Conservation (phyloP, 2,329 filamentous ascomycete species). For the Alternaria ventricosa region DNA sequence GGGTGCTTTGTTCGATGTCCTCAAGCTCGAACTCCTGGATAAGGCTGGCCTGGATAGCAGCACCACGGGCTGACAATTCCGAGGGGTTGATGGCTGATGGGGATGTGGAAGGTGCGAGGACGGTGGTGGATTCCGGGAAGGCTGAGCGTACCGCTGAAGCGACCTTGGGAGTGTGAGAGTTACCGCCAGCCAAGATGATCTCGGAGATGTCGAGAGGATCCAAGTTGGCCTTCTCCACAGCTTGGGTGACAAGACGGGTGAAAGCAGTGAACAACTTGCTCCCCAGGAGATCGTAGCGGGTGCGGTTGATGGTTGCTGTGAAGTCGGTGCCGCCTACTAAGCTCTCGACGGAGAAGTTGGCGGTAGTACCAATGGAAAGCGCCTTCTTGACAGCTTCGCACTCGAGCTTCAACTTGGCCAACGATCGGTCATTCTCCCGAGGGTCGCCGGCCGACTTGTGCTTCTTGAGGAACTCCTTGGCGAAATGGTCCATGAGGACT, state of each 20-base stretch:
- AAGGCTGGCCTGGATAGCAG: slow-evolving; percentile 91
- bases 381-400: slow-evolving; percentile 91
- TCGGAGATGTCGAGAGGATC: slow-evolving; percentile 94
- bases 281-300: slow-evolving; percentile 88
- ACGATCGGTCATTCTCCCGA: slow-evolving; percentile 75
- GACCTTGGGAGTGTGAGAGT: slow-evolving; percentile 91
- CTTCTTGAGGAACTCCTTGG: slow-evolving; percentile 99
- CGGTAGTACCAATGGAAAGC: slow-evolving; percentile 84
- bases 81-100: slow-evolving; percentile 87
- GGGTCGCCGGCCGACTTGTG: slow-evolving; percentile 78
- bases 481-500: slow-evolving; percentile 92
- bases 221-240: slow-evolving; percentile 88
- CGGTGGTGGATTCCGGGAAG: slow-evolving; percentile 79
- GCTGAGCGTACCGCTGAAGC: slow-evolving; percentile 78
- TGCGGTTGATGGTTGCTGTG: slow-evolving; percentile 87
- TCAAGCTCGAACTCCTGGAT: slow-evolving; percentile 93
- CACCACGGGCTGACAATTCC: slow-evolving; percentile 85
- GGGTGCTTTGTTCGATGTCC: slow-evolving; percentile 94
- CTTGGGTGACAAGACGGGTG: slow-evolving; percentile 81
- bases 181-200: slow-evolving; percentile 90
- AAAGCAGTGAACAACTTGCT: slow-evolving; percentile 89
- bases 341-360: slow-evolving; percentile 91
- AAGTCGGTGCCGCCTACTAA: slow-evolving; percentile 90
- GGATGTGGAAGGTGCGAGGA: slow-evolving; percentile 84
- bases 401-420: slow-evolving; percentile 93